Percentiles rank a stretch among this genome's conserved stretches.
Evolutionary conservation across 108 stramenopile species (phyloP).

Genomic region (Cyclotella cryptica): DNA sequence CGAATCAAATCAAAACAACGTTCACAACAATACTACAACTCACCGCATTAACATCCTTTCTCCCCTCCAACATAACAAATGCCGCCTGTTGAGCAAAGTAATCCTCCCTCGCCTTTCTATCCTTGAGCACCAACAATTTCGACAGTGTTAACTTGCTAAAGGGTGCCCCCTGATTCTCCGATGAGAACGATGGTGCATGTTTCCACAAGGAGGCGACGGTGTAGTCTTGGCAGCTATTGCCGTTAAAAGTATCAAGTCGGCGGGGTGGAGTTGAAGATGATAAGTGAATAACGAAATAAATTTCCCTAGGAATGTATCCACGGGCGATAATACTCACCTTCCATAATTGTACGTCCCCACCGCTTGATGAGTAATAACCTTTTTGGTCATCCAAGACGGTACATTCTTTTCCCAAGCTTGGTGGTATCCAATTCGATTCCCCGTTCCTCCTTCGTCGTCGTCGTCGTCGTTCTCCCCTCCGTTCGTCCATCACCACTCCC

Average conservation of each 20-base stretch:
- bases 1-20: neutral
- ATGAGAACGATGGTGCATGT: slow-evolving; percentile 53
- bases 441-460: neutral
- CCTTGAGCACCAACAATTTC: slow-evolving; percentile 72
- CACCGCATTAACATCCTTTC: slow-evolving; percentile 73
- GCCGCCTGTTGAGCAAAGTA: slow-evolving; percentile 88
- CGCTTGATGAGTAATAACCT: slow-evolving; percentile 77
- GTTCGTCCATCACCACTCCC: neutral
- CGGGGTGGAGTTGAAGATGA: neutral
- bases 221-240: slow-evolving; percentile 59
- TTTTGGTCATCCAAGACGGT: slow-evolving; percentile 63
- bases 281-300: neutral
- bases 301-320: neutral
- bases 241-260: neutral
- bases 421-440: slow-evolving; percentile 4
- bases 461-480: too few relatives aligned
- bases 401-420: neutral
- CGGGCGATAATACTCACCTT: slow-evolving; percentile 12
- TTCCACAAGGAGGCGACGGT: slow-evolving; percentile 87
- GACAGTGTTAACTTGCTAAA: slow-evolving; percentile 78
- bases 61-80: slow-evolving; percentile 77
- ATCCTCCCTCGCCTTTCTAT: slow-evolving; percentile 71
- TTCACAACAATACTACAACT: too few relatives aligned
- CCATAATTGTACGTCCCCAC: slow-evolving; percentile 60
- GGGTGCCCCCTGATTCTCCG: slow-evolving; percentile 54